Base-by-base conservation (phyloP, 148 eudicot species). In the Diospyros lotus region DNA sequence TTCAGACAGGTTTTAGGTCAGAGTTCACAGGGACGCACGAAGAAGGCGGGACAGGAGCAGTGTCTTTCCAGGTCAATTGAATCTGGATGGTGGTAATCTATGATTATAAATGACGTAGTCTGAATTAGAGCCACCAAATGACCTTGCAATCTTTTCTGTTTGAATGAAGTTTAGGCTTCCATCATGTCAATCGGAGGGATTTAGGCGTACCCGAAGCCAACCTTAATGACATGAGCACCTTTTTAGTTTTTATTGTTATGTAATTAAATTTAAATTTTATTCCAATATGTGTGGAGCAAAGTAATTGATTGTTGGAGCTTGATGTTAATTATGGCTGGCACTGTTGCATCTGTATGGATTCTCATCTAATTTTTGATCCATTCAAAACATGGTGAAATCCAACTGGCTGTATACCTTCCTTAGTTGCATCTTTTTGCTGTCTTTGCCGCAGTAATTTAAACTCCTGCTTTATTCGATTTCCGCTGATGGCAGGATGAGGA, bases 401-500 rank as follows among this genome's bases (percentile, higher is more conserved):
- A 38, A 52, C 10, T 28, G 28, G 42, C 28, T 40, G 15, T 8
- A 39, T 44, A 28, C 42, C 40, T 53, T 28, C 10, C n/a, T 45
- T 12, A 40, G n/a, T 55, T 9, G 62, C 4, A 45, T 1, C 6
- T 58, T 56, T 58, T 42, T 10, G 13, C 39, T 28, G 28, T 28
- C 4, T 48, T 48, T 48, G 15, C 64, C 43, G 6, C 15, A 5
- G n/a, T 4, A 10, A 53, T 62, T 41, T 28, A 48, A 18, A 44
- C 66, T 66, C 15, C 4, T 55, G 7, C 65, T 66, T 43, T 53
- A 52, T 52, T 71, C 60, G 5, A 71, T 74, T 46, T 44, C 12
- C 43, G 15, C 78, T 58, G 73, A 3, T 85, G 77, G 77, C 89
- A 92, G 98, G 96, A 92, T 76, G 98, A 94, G 84, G 97, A 92